Evolutionary conservation across 2,329 filamentous ascomycete genomes (phyloP).

Genomic region (Acephala macrosclerotiorum): DNA sequence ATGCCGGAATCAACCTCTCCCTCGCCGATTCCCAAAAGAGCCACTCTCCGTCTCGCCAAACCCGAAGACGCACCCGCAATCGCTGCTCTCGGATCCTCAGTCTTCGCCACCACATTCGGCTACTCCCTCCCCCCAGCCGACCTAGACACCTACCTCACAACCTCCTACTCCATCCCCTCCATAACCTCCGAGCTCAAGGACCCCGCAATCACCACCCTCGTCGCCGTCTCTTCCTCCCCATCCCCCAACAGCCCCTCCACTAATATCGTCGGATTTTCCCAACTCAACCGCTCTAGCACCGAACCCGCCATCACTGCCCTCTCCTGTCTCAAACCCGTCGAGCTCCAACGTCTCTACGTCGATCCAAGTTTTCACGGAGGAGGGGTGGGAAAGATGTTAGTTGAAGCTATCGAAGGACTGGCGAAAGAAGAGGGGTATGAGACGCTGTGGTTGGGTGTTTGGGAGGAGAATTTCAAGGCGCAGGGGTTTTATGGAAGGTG

Average conservation of each 20-base stretch:
- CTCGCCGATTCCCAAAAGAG: constrained; percentile 15
- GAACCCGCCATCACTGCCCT: constrained; percentile 49
- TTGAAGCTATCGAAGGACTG: constrained; percentile 42
- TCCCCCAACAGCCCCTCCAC: too few species aligned
- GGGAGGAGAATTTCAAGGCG: constrained; percentile 53
- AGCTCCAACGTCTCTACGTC: constrained; percentile 55
- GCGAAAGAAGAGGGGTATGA: constrained; percentile 48
- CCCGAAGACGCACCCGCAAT: constrained; percentile 44
- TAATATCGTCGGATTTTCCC: constrained; percentile 51
- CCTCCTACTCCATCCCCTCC: constrained; percentile 45
- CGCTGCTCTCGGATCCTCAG: constrained; percentile 44
- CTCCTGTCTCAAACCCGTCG: constrained; percentile 42
- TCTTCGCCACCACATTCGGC: constrained; percentile 51
- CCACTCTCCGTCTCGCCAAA: constrained; percentile 40
- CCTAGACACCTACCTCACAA: constrained; percentile 48
- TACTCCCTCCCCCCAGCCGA: constrained; percentile 50
- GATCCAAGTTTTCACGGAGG: constrained; percentile 45
- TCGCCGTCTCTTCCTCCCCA: constrained; percentile 39
- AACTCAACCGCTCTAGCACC: constrained; percentile 47
- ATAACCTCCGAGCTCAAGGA: constrained; percentile 39
- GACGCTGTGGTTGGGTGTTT: constrained; percentile 55
- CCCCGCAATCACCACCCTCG: constrained; percentile 38
- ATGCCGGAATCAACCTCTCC: constrained; percentile 23
- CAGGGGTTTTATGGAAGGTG: constrained; percentile 49
- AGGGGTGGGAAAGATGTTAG: constrained; percentile 49